These are phyloP conservation scores for Aspergillus asperescens DNA, from an alignment of 495 filamentous ascomycete species.

Conservation along the genomic window DNA sequence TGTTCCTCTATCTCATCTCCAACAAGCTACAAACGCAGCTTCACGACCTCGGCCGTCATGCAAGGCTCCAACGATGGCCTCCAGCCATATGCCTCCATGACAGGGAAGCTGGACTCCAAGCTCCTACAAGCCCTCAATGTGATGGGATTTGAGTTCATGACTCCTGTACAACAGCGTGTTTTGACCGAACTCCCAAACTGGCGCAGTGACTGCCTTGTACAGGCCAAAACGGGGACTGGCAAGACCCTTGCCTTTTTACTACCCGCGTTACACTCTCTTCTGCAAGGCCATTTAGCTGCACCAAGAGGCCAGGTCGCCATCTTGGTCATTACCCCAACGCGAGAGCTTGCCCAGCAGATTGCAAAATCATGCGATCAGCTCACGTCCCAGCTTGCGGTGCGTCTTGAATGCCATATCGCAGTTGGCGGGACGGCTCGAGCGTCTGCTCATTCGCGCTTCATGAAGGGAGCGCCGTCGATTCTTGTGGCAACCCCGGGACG, in stretches of 20 bases:
- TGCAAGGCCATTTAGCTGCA: conserved; percentile 29
- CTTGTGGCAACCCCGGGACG: conserved; percentile 61
- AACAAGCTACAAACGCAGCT: background rate
- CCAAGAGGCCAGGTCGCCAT: conserved; percentile 51
- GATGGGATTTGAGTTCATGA: conserved; percentile 47
- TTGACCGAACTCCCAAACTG: conserved; percentile 46
- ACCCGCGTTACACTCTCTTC: conserved; percentile 64
- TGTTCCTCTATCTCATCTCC: too few relatives aligned
- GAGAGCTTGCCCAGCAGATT: conserved; percentile 64
- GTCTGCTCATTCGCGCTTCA: conserved; percentile 41
- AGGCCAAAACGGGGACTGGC: conserved; percentile 82
- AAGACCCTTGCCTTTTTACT: conserved; percentile 78
- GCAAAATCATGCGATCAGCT: conserved; percentile 52
- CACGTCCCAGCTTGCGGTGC: conserved; percentile 36
- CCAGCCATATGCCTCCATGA: conserved; percentile 42
- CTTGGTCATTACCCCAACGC: conserved; percentile 59
- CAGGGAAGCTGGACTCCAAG: conserved; percentile 42
- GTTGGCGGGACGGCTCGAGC: conserved; percentile 50
- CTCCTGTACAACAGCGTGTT: conserved; percentile 53
- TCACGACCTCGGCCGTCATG: conserved; percentile 17
- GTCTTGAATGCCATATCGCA: conserved; percentile 47
- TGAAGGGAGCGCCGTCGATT: conserved; percentile 46
- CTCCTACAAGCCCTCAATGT: conserved; percentile 43
- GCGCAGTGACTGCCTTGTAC: conserved; percentile 55
- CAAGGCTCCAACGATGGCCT: conserved; percentile 22